Evolutionary conservation across 768 basidiomycete species (phyloP), one percentile per base, ranked within the genome.

Genomic region (Phylloporus arenicola): DNA sequence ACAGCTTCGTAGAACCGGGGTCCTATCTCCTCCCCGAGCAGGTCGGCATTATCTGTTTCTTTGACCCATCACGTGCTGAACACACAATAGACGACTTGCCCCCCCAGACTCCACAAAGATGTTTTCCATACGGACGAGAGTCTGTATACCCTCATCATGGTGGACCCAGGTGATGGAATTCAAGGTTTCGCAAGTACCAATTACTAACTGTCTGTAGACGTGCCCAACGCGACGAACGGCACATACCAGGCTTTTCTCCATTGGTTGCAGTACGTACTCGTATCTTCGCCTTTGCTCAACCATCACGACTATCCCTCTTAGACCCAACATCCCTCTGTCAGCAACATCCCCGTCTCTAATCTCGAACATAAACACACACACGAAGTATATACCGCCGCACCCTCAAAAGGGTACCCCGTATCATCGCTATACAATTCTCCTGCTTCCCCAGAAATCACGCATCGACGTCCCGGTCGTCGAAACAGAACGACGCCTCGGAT

Each of bases 331-430:
- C 51, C 74, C 84, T 2, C 79, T 97, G 51, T 84, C 83, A 43
- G 81, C 80, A 1, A 72, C 71, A n/a, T 72, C 73, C 62, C 58
- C 67, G 37, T 70, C 58, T 48, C 62, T 57, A 12, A 72, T 81
- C 45, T 57, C 68, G 3, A 60, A 74, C 33, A 60, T 76, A 46
- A 72, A 79, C 54, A 67, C 74, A 1, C 86, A 88, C 64, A 87
- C 86, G 6, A 70, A 72, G 22, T 97, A 94, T 67, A 73, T 94
- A 55, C 88, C 95, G 6, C 96, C 94, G 4, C 92, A 96, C 57
- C 95, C 95, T 3, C 88, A 92, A 64, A 79, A 79, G 33, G 92
- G 93, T 44, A 86, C 92, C 11, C 81, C 82, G 0, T 92, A 90
- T 69, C 95, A 99, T 69, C 91, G 95, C 54, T 96, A 95, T 67